phyloP scores from a whole-genome alignment of 2,329 filamentous ascomycete genomes.

The Cladosporium sp. region DNA sequence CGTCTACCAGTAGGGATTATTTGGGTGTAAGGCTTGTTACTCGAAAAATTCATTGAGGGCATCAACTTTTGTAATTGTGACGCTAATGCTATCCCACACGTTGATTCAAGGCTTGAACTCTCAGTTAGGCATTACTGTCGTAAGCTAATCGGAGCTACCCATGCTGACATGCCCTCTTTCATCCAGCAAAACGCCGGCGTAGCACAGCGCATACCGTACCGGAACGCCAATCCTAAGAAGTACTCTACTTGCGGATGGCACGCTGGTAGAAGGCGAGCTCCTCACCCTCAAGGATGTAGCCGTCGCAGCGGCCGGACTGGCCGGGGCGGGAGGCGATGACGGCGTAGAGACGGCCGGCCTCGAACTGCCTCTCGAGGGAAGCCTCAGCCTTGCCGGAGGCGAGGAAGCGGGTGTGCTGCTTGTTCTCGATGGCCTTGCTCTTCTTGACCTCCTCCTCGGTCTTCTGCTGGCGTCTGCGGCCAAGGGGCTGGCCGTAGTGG shows the following conservation, averaged over 20 bases:
- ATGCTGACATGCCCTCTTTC: slow-evolving; percentile 3
- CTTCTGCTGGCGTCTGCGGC: slow-evolving; percentile 71
- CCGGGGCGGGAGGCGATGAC: slow-evolving; percentile 88
- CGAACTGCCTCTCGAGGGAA: slow-evolving; percentile 96
- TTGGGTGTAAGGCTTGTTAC: too few relatives aligned
- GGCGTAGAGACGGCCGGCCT: slow-evolving; percentile 95
- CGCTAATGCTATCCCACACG: slow-evolving; percentile 11
- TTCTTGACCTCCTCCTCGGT: slow-evolving; percentile 70
- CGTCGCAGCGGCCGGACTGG: slow-evolving; percentile 93
- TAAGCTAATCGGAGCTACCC: slow-evolving; percentile 11
- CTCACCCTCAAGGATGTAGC: slow-evolving; percentile 98
- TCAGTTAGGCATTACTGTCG: slow-evolving; percentile 9
- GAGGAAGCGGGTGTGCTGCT: slow-evolving; percentile 84
- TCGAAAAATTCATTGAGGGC: background rate
- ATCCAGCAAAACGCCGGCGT: slow-evolving; percentile 8
- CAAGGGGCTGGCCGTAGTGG: slow-evolving; percentile 89
- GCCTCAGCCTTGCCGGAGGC: slow-evolving; percentile 85
- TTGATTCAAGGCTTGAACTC: slow-evolving; percentile 10
- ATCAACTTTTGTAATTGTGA: slow-evolving; percentile 10
- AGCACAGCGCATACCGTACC: slow-evolving; percentile 7
- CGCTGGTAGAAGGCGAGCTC: slow-evolving; percentile 99
- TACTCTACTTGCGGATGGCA: slow-evolving; percentile 91
- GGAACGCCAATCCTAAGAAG: slow-evolving; percentile 10
- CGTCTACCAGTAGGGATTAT: too few relatives aligned
- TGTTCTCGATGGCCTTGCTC: slow-evolving; percentile 91